Percentiles rank a stretch among this genome's conserved stretches.
Conservation (phyloP, 2,329 filamentous ascomycete genomes). For the Aspergillus candidus region DNA sequence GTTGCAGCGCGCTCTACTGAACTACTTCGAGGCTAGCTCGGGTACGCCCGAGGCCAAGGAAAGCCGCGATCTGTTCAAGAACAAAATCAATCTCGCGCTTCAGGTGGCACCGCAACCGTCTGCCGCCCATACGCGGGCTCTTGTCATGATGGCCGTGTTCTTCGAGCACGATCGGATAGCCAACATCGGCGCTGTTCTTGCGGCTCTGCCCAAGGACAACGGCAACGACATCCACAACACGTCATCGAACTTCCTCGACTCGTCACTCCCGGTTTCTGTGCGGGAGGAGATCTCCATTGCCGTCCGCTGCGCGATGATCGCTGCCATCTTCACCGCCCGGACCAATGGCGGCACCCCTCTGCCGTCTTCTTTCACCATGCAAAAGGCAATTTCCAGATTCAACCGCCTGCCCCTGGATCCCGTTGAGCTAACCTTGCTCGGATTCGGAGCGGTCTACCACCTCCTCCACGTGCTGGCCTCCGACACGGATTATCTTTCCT, state of each 20-base stretch:
- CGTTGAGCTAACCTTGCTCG: conserved; percentile 37
- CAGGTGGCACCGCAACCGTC: conserved; percentile 72
- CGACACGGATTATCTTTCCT: conserved; percentile 35
- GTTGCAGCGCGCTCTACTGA: conserved; percentile 63
- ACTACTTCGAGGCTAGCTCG: conserved; percentile 53
- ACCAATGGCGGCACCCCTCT: conserved; percentile 25
- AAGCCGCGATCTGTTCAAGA: conserved; percentile 39
- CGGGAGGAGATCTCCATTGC: conserved; percentile 52
- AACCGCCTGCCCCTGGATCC: conserved; percentile 39
- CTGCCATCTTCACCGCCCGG: conserved; percentile 44
- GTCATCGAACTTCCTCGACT: conserved; percentile 45
- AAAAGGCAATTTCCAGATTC: conserved; percentile 39
- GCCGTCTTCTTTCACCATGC: conserved; percentile 32
- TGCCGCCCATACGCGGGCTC: conserved; percentile 55
- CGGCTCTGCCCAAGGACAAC: conserved; percentile 44
- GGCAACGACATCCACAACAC: conserved; percentile 25
- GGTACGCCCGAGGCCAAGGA: conserved; percentile 40
- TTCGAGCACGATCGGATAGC: conserved; percentile 47
- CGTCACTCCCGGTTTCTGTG: conserved; percentile 46
- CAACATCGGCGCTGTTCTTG: conserved; percentile 49
- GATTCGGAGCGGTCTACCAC: conserved; percentile 39
- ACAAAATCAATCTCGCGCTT: conserved; percentile 62
- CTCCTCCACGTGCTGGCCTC: conserved; percentile 36
- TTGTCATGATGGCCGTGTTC: conserved; percentile 55
- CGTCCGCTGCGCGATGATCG: conserved; percentile 55